A percentile compares a stretch with the other conserved stretches of the same genome.
These are phyloP conservation scores for Cladosporium sp. DNA, from an alignment of 2,329 filamentous ascomycete genomes.

Conservation along the genomic window DNA sequence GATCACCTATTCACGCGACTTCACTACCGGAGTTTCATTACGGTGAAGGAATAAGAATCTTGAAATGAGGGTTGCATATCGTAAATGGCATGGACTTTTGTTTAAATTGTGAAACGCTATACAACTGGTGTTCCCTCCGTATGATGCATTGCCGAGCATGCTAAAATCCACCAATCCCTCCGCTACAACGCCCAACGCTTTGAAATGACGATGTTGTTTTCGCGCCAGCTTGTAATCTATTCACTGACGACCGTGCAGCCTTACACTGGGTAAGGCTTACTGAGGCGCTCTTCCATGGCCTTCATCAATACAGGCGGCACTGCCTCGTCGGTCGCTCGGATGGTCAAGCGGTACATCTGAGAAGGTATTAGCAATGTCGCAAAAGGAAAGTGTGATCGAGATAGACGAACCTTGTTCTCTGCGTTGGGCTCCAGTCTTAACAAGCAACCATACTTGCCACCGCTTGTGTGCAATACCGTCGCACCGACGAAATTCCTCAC, in stretches of 20 bases:
- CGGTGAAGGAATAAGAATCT: too few species aligned
- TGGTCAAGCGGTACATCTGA: slow-evolving; percentile 91
- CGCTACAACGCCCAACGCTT: slow-evolving; percentile 9
- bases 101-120: too few species aligned
- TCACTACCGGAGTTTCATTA: neutral
- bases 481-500: slow-evolving; percentile 89
- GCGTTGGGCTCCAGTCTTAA: slow-evolving; percentile 93
- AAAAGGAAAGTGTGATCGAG: neutral
- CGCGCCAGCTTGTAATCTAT: neutral
- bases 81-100: too few species aligned
- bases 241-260: neutral
- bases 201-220: neutral
- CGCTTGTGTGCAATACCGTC: slow-evolving; percentile 75
- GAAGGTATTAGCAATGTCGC: slow-evolving; percentile 14
- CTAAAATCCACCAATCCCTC: neutral
- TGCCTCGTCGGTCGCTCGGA: slow-evolving; percentile 85
- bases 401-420: slow-evolving; percentile 68
- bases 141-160: neutral
- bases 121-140: slow-evolving; percentile 3
- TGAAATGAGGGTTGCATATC: too few species aligned
- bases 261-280: slow-evolving; percentile 35
- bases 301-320: slow-evolving; percentile 76
- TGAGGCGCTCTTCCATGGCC: slow-evolving; percentile 78
- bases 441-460: slow-evolving; percentile 90
- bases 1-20: neutral